Evolutionary conservation across 345 rosid genomes (phyloP), one percentile per base, ranked within the genome.

Genomic region (Salix koriyanagi): DNA sequence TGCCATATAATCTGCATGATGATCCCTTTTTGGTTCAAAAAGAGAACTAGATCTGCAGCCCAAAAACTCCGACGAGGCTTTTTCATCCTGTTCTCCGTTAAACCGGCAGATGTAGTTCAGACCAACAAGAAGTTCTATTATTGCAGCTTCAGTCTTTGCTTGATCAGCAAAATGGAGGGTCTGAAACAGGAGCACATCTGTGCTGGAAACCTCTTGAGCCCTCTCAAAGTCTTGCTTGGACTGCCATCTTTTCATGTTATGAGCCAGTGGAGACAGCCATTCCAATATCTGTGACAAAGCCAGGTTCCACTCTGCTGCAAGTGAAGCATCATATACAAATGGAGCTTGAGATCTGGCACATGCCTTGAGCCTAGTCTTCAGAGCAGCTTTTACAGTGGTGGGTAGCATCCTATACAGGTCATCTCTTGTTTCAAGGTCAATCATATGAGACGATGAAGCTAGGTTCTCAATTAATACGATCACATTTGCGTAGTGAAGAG

Each of bases 181-280:
- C 83, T 88, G 93, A 68, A 89, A 86, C 75, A 89, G 78, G 79
- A 87, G 89, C 76, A 89, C 85, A 71, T 85, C 85, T 30, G 84
- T 75, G 60, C 84, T 68, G 1, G 85, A 86, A 71, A 78, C 82
- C 77, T 82, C 84, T 23, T 76, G 80, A 34, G 86, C 87, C 74
- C 85, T 85, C 87, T 88, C 93, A 58, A 89, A 84, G 67, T 81
- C 88, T n/a, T 77, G 86, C 67, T 86, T 91, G 0, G 91, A 86
- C 68, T 88, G 91, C 91, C 91, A 91, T 81, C 83, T 85, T 30
- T 86, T 78, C 54, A 65, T 89, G 78, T 86, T 83, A 79, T 84
- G 93, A 46, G 91, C 96, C 46, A 91, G 81, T 9, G 91, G 92
- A 77, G 84, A 75, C 79, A 89, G 67, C 95, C 95, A 91, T 2